These are phyloP conservation scores for Cucumis melo DNA, from an alignment of 306 rosid species.

Conservation along the genomic window DNA sequence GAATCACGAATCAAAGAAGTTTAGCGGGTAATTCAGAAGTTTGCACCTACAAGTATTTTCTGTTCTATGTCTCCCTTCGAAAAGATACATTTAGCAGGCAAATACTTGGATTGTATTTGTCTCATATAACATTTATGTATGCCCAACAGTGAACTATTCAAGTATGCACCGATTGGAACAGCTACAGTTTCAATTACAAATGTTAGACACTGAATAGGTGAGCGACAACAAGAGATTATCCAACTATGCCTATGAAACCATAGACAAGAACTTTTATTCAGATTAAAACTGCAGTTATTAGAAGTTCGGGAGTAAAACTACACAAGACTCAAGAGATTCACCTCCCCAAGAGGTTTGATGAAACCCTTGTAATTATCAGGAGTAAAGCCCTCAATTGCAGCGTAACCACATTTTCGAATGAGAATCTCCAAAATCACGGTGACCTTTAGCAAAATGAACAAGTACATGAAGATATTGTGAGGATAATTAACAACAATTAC, in stretches of 20 bases:
- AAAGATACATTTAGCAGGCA: neutral
- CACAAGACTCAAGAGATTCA: constrained; percentile 11
- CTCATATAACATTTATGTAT: neutral
- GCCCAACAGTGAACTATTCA: neutral
- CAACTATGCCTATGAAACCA: neutral
- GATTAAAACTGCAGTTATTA: neutral
- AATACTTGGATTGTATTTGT: neutral
- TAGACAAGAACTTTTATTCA: neutral
- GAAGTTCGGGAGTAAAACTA: neutral
- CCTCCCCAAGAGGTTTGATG: constrained; percentile 54
- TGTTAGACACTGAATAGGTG: too few relatives aligned
- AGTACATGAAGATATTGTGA: neutral
- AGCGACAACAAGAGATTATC: neutral
- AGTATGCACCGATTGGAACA: neutral
- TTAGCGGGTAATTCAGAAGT: neutral
- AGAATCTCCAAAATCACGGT: constrained; percentile 63
- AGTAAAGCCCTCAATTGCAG: constrained; percentile 43
- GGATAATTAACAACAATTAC: neutral
- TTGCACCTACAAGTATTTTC: neutral
- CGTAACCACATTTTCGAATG: constrained; percentile 70
- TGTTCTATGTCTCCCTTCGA: neutral
- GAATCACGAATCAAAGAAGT: too few relatives aligned
- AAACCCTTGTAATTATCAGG: constrained; percentile 61
- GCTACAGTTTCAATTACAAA: neutral
- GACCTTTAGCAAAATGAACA: constrained; percentile 29